Percentiles rank a stretch among this genome's conserved stretches.
These are phyloP conservation scores for Lachancea fermentati DNA, from an alignment of 805 yeast species.

Conservation along the genomic window DNA sequence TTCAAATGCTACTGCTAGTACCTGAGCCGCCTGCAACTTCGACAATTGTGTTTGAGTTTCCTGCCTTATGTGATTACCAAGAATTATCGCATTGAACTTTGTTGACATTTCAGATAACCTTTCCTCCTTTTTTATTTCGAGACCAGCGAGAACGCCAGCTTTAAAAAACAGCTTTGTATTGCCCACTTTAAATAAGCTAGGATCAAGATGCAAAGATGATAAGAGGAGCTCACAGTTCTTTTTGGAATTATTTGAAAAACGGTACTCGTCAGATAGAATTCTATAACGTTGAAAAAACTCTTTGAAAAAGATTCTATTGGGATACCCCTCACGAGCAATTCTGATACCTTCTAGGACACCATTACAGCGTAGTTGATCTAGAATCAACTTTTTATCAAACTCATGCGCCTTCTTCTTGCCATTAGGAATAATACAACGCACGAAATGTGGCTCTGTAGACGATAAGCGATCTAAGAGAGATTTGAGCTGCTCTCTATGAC, in stretches of 20 bases:
- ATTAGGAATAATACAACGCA: conserved; percentile 92
- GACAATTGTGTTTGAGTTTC: conserved; percentile 43
- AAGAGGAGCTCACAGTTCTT: conserved; percentile 66
- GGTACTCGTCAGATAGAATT: conserved; percentile 51
- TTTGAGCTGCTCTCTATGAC: conserved; percentile 79
- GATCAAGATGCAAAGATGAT: conserved; percentile 59
- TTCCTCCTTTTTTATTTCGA: conserved; percentile 73
- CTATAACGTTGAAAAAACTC: conserved; percentile 74
- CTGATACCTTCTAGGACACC: conserved; percentile 98
- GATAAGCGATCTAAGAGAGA: conserved; percentile 66
- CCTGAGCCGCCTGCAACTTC: conserved; percentile 63
- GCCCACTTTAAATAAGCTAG: conserved; percentile 82
- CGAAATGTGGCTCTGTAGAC: conserved; percentile 91
- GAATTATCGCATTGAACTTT: conserved; percentile 54
- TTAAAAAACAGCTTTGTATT: conserved; percentile 90
- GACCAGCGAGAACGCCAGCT: conserved; percentile 89
- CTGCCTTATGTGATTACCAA: conserved; percentile 59
- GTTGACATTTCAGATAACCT: conserved; percentile 51
- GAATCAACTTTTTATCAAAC: conserved; percentile 70
- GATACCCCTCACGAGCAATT: conserved; percentile 95
- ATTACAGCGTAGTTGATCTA: conserved; percentile 88
- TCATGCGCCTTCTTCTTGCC: conserved; percentile 60
- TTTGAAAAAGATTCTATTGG: conserved; percentile 80
- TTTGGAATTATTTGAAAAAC: conserved; percentile 44
- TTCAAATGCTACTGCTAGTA: conserved; percentile 57